Evolutionary conservation across 1,139 yeast genomes (phyloP).

Genomic region (Sugiyamaella sp.): DNA sequence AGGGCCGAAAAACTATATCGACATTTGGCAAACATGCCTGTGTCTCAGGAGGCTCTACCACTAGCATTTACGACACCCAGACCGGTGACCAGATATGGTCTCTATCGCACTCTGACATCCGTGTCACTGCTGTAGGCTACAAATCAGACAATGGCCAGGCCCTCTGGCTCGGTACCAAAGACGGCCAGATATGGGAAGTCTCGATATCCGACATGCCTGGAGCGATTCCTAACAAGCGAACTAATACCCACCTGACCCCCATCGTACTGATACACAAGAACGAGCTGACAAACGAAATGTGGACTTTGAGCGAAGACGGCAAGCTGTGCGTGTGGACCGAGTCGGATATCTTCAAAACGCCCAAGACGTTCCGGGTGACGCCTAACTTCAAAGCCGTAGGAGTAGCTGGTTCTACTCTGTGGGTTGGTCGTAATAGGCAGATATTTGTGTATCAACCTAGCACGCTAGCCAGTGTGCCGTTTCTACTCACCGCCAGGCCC

Average conservation of each 20-base stretch:
- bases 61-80: constrained; percentile 35
- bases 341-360: constrained; percentile 33
- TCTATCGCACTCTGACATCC: constrained; percentile 34
- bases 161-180: constrained; percentile 46
- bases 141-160: constrained; percentile 31
- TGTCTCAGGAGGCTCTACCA: constrained; percentile 33
- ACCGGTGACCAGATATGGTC: constrained; percentile 38
- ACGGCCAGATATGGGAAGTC: constrained; percentile 43
- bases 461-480: constrained; percentile 24
- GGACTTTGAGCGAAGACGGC: constrained; percentile 48
- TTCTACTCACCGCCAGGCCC: constrained; percentile 38
- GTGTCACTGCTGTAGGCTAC: constrained; percentile 36
- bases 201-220: constrained; percentile 26
- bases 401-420: constrained; percentile 38
- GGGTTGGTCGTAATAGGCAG: constrained; percentile 44
- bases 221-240: constrained; percentile 27
- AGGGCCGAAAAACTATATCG: constrained; percentile 33
- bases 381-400: constrained; percentile 39
- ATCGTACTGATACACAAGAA: constrained; percentile 37
- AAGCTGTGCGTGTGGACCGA: constrained; percentile 43
- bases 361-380: constrained; percentile 40
- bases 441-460: constrained; percentile 43
- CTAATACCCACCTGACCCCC: constrained; percentile 39
- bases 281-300: constrained; percentile 35
- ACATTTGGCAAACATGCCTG: constrained; percentile 36